Conservation (phyloP, 2,329 filamentous ascomycete genomes). For the Exophiala viscosa region DNA sequence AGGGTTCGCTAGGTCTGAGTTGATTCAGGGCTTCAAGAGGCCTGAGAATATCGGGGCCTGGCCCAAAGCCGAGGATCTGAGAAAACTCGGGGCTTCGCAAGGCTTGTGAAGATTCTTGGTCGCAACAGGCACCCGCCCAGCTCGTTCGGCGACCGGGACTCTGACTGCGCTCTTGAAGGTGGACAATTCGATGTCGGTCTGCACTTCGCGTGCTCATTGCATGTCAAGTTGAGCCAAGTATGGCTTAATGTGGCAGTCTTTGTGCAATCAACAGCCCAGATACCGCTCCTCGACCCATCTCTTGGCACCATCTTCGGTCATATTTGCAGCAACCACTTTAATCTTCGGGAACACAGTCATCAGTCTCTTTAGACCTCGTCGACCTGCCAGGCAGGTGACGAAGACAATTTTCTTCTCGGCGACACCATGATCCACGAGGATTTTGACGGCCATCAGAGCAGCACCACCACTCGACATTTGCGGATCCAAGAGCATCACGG, state of each 20-base stretch:
- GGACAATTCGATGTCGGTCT: not conserved
- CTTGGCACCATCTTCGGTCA: conserved; percentile 76
- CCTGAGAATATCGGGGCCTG: too few relatives aligned
- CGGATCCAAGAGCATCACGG: conserved; percentile 81
- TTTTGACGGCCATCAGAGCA: conserved; percentile 88
- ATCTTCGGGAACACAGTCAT: conserved; percentile 86
- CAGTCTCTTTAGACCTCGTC: conserved; percentile 76
- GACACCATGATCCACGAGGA: conserved; percentile 93
- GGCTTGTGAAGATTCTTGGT: too few relatives aligned
- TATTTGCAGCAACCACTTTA: conserved; percentile 76
- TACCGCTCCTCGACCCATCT: conserved; percentile 89
- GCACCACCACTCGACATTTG: conserved; percentile 91
- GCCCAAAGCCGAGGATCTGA: too few relatives aligned
- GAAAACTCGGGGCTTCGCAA: too few relatives aligned
- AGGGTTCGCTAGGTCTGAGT: too few relatives aligned
- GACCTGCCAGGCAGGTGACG: conserved; percentile 86
- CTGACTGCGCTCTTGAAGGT: too few relatives aligned
- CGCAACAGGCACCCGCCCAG: too few relatives aligned
- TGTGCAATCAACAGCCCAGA: conserved; percentile 67
- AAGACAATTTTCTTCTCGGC: conserved; percentile 79
- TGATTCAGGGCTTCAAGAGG: too few relatives aligned
- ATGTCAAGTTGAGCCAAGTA: too few relatives aligned
- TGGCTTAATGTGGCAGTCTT: not conserved
- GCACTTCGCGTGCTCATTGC: not conserved
- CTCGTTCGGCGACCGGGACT: too few relatives aligned